Evolutionary conservation across 139 green algal species (phyloP).

Genomic region (Zygnema circumcarinatum): DNA sequence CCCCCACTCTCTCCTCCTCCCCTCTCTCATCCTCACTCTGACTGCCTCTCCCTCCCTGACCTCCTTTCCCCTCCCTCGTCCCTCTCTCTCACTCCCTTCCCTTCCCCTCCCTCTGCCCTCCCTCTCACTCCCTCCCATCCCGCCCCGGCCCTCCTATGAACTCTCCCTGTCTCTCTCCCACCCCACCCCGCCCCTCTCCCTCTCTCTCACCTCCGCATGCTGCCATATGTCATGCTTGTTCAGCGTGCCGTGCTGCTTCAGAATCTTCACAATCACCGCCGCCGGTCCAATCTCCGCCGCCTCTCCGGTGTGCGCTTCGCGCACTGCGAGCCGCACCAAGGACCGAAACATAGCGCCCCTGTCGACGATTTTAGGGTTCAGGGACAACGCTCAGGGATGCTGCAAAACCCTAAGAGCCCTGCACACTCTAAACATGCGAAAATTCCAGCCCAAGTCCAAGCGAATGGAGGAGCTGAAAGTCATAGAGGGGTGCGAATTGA

Average conservation of each 20-base stretch:
- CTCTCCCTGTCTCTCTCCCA: not conserved
- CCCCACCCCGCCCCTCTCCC: not conserved
- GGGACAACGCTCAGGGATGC: not conserved
- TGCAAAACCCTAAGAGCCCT: no score
- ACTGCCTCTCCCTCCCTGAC: no score
- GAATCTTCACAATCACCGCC: slow-evolving; percentile 29
- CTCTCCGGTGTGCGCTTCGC: slow-evolving; percentile 21
- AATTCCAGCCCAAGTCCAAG: no score
- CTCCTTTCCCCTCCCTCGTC: no score
- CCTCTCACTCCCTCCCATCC: not conserved
- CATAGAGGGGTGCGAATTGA: no score
- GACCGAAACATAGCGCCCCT: slow-evolving; percentile 11
- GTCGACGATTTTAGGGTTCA: not conserved
- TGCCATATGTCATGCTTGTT: slow-evolving; percentile 20
- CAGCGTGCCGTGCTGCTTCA: slow-evolving; percentile 4
- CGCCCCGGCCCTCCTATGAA: no score
- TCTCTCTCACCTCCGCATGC: slow-evolving; percentile 4
- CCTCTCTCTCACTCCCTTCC: no score
- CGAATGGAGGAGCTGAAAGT: no score
- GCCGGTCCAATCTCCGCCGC: slow-evolving; percentile 30
- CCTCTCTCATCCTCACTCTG: no score
- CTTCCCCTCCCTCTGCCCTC: not conserved
- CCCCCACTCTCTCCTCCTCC: no score
- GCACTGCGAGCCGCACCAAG: slow-evolving; percentile 15
- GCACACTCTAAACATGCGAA: no score